Percentiles rank a stretch among this genome's conserved stretches.
These are phyloP conservation scores for Dentipellis fragilis DNA, from an alignment of 768 basidiomycete genomes.

Conservation along the genomic window DNA sequence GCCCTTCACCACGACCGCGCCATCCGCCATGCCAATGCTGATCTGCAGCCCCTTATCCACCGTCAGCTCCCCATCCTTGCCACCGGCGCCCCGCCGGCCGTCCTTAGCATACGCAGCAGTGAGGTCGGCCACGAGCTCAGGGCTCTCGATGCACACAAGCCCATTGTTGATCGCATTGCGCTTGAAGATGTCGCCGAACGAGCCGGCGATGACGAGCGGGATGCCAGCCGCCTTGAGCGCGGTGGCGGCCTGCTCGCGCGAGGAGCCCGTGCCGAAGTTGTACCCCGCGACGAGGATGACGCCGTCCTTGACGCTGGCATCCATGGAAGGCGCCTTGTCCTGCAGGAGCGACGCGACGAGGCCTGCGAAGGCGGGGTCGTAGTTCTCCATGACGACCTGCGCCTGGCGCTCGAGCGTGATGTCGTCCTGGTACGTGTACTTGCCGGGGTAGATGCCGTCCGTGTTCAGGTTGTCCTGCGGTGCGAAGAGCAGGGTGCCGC, in stretches of 20 bases:
- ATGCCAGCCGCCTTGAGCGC: constrained; percentile 91
- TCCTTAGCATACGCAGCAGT: constrained; percentile 66
- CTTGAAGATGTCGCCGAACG: constrained; percentile 99
- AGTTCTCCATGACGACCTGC: constrained; percentile 98
- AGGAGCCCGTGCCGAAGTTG: constrained; percentile 98
- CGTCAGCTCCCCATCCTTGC: constrained; percentile 74
- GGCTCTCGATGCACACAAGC: constrained; percentile 87
- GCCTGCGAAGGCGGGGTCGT: constrained; percentile 79
- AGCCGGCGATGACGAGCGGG: constrained; percentile 91
- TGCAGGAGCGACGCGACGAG: constrained; percentile 46
- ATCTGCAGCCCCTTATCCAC: constrained; percentile 63
- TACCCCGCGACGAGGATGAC: constrained; percentile 85
- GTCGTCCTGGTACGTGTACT: constrained; percentile 98
- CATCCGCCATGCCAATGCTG: constrained; percentile 58
- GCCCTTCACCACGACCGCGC: constrained; percentile 46
- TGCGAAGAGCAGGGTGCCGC: constrained; percentile 80
- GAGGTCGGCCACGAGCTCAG: constrained; percentile 78
- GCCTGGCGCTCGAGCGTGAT: constrained; percentile 93
- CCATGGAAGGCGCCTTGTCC: constrained; percentile 7
- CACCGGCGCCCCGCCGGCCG: constrained; percentile 69
- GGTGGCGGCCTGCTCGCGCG: constrained; percentile 96
- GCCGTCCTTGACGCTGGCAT: constrained; percentile 36
- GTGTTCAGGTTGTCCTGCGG: constrained; percentile 98
- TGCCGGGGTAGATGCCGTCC: constrained; percentile 97
- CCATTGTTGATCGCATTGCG: constrained; percentile 99